These are phyloP conservation scores for Geotrichum citri-aurantii DNA, from an alignment of 1,139 yeast genomes.

Conservation along the genomic window DNA sequence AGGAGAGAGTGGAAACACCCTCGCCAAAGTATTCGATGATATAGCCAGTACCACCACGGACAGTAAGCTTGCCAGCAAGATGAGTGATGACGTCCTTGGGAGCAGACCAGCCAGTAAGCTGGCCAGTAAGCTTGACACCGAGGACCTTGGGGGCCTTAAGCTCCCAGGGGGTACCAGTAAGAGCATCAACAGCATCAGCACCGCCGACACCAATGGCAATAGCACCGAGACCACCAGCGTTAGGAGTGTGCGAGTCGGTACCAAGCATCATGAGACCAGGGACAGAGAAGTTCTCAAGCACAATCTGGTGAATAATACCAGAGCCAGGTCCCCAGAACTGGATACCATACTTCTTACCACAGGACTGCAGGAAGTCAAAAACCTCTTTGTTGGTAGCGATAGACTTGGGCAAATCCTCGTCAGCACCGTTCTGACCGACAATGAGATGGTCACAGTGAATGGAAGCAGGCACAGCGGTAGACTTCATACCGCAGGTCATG, in stretches of 20 bases:
- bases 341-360: constrained; percentile 89
- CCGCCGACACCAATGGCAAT: constrained; percentile 99
- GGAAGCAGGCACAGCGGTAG: constrained; percentile 87
- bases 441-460: constrained; percentile 97
- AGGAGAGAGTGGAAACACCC: constrained; percentile 77
- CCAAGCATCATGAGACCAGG: constrained; percentile 97
- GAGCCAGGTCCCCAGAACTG: constrained; percentile 99
- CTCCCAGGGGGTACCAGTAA: constrained; percentile 99
- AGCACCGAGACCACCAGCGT: constrained; percentile 97
- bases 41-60: constrained; percentile 95
- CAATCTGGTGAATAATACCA: constrained; percentile 96
- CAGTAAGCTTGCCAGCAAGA: constrained; percentile 85
- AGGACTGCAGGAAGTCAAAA: constrained; percentile 82
- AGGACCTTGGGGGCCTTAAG: constrained; percentile 89
- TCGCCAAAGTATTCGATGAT: constrained; percentile 94
- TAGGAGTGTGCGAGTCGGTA: constrained; percentile 96
- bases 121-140: constrained; percentile 88
- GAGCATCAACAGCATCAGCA: constrained; percentile 96
- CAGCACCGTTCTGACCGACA: constrained; percentile 92
- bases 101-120: constrained; percentile 84
- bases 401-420: constrained; percentile 64
- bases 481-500: constrained; percentile 87
- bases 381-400: constrained; percentile 87
- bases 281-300: constrained; percentile 86
- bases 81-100: constrained; percentile 94